Evolutionary conservation across 176 grass and related monocot genomes (phyloP).

Genomic region (Oryza glumipatula): DNA sequence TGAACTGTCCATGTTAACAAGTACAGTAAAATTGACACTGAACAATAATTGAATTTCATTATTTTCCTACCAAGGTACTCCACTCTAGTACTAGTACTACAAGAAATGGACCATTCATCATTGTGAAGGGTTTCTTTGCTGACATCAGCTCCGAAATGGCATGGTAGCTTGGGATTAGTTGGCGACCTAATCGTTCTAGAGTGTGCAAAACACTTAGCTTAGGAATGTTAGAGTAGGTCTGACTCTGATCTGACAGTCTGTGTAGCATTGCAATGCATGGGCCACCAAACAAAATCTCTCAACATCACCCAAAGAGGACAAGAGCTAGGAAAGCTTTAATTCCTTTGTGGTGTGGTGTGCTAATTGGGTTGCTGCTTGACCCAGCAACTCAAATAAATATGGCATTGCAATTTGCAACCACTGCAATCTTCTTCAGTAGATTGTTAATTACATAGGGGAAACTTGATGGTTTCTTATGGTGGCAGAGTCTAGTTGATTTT

Average conservation of each 20-base stretch:
- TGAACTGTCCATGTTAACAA: neutral
- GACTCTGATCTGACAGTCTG: slow-evolving; percentile 27
- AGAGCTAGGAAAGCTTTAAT: neutral
- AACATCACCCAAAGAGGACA: slow-evolving; percentile 18
- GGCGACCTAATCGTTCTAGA: slow-evolving; percentile 26
- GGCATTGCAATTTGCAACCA: neutral
- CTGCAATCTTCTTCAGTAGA: slow-evolving; percentile 17
- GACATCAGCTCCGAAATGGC: neutral
- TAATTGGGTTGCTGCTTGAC: neutral
- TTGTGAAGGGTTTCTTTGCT: neutral
- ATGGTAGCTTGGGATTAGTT: slow-evolving; percentile 16
- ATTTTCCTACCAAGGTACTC: neutral
- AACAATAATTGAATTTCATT: neutral
- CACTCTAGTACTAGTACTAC: neutral
- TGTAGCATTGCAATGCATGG: slow-evolving; percentile 9
- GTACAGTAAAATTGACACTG: neutral
- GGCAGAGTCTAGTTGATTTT: slow-evolving; percentile 7
- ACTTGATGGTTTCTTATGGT: neutral
- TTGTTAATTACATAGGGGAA: slow-evolving; percentile 13
- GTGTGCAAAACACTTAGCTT: neutral
- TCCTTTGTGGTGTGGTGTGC: slow-evolving; percentile 11
- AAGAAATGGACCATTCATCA: neutral
- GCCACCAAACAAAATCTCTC: slow-evolving; percentile 5
- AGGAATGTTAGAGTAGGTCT: slow-evolving; percentile 33
- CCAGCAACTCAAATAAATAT: neutral